Percentiles rank a stretch among this genome's conserved stretches.
These are phyloP conservation scores for Mortierella sp. DNA, from an alignment of 371 early-diverging fungal genomes.

Conservation along the genomic window DNA sequence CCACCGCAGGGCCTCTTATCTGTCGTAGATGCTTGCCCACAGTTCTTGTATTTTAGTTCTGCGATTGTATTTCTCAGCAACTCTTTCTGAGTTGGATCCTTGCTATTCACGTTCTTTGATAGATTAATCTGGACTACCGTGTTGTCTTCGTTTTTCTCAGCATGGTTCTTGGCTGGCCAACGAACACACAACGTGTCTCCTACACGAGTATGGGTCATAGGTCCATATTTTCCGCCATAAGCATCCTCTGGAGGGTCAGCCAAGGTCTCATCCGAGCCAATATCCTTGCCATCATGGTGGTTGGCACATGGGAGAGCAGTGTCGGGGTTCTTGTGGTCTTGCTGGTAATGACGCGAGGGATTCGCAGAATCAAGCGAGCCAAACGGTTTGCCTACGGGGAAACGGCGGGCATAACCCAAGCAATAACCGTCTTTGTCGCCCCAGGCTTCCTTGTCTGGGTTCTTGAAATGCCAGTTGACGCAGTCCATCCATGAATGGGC, in stretches of 20 bases:
- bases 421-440: slow-evolving; percentile 22
- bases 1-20: slow-evolving; percentile 39
- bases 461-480: slow-evolving; percentile 23
- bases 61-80: slow-evolving; percentile 4
- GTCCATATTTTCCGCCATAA: slow-evolving; percentile 31
- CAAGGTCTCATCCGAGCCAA: slow-evolving; percentile 7
- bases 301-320: slow-evolving; percentile 12
- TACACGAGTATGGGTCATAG: slow-evolving; percentile 29
- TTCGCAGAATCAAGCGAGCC: slow-evolving; percentile 11
- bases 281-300: slow-evolving; percentile 1
- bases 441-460: slow-evolving; percentile 17
- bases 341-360: slow-evolving; percentile 31
- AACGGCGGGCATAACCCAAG: slow-evolving; percentile 29
- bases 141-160: slow-evolving; percentile 38
- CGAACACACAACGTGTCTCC: slow-evolving; percentile 31
- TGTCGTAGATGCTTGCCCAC: slow-evolving; percentile 1
- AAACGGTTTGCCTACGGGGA: slow-evolving; percentile 17
- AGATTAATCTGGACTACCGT: slow-evolving; percentile 31
- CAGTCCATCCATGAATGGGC: slow-evolving; percentile 43
- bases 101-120: slow-evolving; percentile 18
- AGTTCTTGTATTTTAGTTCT: slow-evolving; percentile 32
- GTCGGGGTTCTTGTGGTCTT: slow-evolving; percentile 13
- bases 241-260: slow-evolving; percentile 4
- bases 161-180: slow-evolving; percentile 56
- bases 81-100: slow-evolving; percentile 25